phyloP scores from a whole-genome alignment of 2,329 filamentous ascomycete genomes.

The Alternaria triticimaculans region DNA sequence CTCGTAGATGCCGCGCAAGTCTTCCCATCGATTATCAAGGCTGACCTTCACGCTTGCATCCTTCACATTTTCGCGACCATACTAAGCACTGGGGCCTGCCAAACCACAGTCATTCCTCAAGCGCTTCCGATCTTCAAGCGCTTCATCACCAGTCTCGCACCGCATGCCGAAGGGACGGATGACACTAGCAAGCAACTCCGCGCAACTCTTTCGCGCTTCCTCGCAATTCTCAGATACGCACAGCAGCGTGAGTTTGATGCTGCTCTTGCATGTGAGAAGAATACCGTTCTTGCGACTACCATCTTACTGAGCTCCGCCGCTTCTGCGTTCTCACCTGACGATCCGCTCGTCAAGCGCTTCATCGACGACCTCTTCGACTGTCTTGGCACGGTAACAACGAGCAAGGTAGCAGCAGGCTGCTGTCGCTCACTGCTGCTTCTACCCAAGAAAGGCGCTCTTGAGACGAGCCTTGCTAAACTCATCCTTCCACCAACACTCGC shows the following conservation, averaged over 20 bases:
- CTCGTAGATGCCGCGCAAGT: constrained; percentile 94
- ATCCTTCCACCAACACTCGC: constrained; percentile 76
- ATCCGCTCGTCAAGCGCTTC: constrained; percentile 76
- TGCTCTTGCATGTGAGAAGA: constrained; percentile 89
- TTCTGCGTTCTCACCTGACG: constrained; percentile 74
- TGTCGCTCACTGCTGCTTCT: constrained; percentile 81
- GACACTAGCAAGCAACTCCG: constrained; percentile 74
- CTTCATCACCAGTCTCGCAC: constrained; percentile 79
- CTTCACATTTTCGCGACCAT: constrained; percentile 96
- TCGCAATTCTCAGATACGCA: constrained; percentile 77
- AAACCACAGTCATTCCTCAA: constrained; percentile 86
- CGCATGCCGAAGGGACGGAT: constrained; percentile 47
- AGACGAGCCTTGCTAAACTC: constrained; percentile 71
- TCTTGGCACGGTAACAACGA: constrained; percentile 79
- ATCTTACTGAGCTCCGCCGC: constrained; percentile 84
- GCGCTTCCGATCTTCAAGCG: constrained; percentile 89
- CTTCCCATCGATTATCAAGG: constrained; percentile 95
- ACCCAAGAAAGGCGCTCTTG: constrained; percentile 52
- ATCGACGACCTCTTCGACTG: constrained; percentile 85
- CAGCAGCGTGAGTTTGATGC: constrained; percentile 78
- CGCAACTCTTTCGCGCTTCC: constrained; percentile 80
- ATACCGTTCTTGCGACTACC: constrained; percentile 84
- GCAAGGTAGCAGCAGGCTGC: constrained; percentile 89
- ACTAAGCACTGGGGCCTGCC: constrained; percentile 83
- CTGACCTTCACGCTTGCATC: constrained; percentile 94